Evolutionary conservation across 805 yeast genomes (phyloP), one percentile per base, ranked within the genome.

Genomic region (Metahyphopichia silvanorum): DNA sequence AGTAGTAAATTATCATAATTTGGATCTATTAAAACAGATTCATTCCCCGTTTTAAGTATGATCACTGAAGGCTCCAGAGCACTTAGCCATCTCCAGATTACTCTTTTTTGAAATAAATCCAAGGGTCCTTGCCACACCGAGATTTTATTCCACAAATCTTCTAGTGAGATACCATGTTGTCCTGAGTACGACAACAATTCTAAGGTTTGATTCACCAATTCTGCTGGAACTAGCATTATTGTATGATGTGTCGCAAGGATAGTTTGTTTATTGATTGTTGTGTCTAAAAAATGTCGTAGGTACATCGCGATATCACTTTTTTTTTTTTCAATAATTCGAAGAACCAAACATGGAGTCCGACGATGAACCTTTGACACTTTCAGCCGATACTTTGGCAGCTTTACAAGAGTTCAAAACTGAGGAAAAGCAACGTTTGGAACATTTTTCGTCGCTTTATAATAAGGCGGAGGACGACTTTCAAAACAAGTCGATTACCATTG

Each of bases 331-430:
- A 9, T n/a, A 14, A 9, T 14, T 16, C 11, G 18, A 25, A 10
- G 12, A 6, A 14, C 13, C n/a, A 19, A 23, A 22, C 24, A 64
- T 60, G 63, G 66, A 61, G 32, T 62, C 65, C 2, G 70, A 66
- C 44, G 70, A 63, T 49, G 71, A 62, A 33, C 51, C 54, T n/a
- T 55, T 76, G 21, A 53, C 66, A 2, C 56, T 76, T 27, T 74
- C 79, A 1, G 55, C 71, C 2, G 61, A 63, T 41, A 69, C 81
- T 5, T 51, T 76, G 35, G 78, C 74, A 4, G 81, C 81, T 1
- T 60, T 76, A 31, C 77, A 72, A 42, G 83, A 81, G 49, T 88
- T 87, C 50, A 72, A 68, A 45, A 57, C 59, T 25, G 87, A 88
- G 49, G 86, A 87, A 49, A 53, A 66, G 16, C 66, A 69, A 27